Conservation (phyloP, 495 filamentous ascomycete genomes). For the Neurospora sp. region DNA sequence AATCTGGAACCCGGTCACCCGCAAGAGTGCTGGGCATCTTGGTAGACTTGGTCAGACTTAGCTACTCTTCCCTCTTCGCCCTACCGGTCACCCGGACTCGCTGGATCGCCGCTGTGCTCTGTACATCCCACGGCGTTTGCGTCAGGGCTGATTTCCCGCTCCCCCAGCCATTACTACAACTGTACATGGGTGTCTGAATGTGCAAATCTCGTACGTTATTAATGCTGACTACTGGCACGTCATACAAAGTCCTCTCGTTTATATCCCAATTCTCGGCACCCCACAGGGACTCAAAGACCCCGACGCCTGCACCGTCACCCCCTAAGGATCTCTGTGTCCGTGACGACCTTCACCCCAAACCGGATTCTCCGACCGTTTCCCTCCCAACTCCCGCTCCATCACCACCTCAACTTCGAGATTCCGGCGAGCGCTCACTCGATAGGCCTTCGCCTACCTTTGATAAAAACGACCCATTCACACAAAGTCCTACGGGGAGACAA, state of each 20-base stretch:
- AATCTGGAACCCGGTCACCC: not conserved
- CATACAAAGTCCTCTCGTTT: constrained; percentile 45
- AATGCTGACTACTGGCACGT: constrained; percentile 18
- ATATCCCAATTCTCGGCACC: constrained; percentile 45
- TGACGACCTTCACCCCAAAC: constrained; percentile 16
- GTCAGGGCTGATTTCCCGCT: not conserved
- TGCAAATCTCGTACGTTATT: constrained; percentile 10
- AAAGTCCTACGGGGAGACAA: constrained; percentile 14
- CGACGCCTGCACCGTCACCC: constrained; percentile 28
- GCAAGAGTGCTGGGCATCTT: not conserved
- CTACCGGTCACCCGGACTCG: not conserved
- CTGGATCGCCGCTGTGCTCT: not conserved
- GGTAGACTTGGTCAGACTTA: not conserved
- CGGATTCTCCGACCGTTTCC: constrained; percentile 16
- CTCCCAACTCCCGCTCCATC: constrained; percentile 7
- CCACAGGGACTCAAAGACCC: constrained; percentile 29
- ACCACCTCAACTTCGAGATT: constrained; percentile 2
- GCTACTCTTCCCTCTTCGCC: not conserved
- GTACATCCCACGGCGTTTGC: not conserved
- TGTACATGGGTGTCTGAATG: not conserved
- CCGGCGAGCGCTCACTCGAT: constrained; percentile 16
- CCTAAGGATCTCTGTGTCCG: constrained; percentile 16
- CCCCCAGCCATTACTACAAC: not conserved
- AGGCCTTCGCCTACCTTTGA: constrained; percentile 20
- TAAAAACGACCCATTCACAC: constrained; percentile 10